phyloP scores from a whole-genome alignment of 2,329 filamentous ascomycete species.

The Stagonosporopsis chrysanthemi region DNA sequence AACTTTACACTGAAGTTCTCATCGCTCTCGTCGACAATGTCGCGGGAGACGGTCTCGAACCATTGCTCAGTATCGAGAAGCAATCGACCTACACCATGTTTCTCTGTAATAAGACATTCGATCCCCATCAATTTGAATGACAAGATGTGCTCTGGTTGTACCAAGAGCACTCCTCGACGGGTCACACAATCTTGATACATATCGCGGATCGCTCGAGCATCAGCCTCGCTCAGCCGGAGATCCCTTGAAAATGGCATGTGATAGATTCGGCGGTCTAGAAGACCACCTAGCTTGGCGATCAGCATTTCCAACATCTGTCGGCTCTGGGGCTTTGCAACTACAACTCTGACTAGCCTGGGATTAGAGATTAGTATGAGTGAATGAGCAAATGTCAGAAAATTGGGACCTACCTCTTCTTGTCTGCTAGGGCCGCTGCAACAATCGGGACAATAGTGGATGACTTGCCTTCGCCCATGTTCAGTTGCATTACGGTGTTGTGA shows the following conservation, averaged over 20 bases:
- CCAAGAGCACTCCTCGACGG: constrained; percentile 63
- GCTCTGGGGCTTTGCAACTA: constrained; percentile 68
- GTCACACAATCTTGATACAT: constrained; percentile 59
- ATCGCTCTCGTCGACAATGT: constrained; percentile 72
- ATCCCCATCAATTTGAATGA: constrained; percentile 70
- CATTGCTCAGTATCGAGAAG: constrained; percentile 56
- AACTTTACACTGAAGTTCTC: constrained; percentile 68
- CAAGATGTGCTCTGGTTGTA: constrained; percentile 70
- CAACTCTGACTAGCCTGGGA: constrained; percentile 59
- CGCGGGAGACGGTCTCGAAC: constrained; percentile 56
- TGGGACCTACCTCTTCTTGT: constrained; percentile 49
- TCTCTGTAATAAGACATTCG: constrained; percentile 54
- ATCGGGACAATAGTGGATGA: constrained; percentile 43
- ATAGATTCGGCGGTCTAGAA: constrained; percentile 63
- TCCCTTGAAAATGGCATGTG: constrained; percentile 67
- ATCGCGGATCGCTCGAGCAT: constrained; percentile 48
- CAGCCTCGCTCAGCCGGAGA: constrained; percentile 42
- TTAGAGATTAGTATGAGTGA: neutral
- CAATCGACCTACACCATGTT: constrained; percentile 32
- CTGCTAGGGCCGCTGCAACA: constrained; percentile 54
- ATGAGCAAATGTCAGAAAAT: neutral
- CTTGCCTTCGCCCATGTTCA: constrained; percentile 50
- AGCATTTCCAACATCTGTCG: constrained; percentile 68
- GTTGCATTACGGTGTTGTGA: constrained; percentile 40
- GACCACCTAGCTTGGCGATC: constrained; percentile 61